phyloP scores from a whole-genome alignment of 192 early-diverging fungal species.

The Phlyctochytrium bullatum region DNA sequence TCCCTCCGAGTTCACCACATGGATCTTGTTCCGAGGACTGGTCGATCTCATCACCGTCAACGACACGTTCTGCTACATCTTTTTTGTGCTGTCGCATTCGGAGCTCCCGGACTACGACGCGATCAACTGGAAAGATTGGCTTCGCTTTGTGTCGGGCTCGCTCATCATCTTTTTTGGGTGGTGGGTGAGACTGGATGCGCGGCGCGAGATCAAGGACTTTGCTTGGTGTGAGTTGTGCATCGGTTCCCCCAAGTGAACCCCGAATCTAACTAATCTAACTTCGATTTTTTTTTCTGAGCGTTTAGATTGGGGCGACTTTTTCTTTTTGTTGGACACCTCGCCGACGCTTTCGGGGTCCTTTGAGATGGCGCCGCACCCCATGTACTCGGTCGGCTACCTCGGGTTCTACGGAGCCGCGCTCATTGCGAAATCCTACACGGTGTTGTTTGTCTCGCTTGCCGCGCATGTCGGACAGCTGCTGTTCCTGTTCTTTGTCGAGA shows the following conservation, averaged over 20 bases:
- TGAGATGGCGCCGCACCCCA: constrained; percentile 97
- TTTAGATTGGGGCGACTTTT: constrained; percentile 98
- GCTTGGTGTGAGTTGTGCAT: constrained; percentile 88
- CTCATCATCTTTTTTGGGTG: constrained; percentile 86
- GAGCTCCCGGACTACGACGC: constrained; percentile 50
- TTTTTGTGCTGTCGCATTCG: constrained; percentile 80
- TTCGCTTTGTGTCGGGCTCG: constrained; percentile 75
- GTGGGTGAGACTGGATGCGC: constrained; percentile 95
- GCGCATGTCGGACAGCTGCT: constrained; percentile 86
- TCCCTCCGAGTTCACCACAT: constrained; percentile 94
- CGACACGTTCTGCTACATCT: constrained; percentile 82
- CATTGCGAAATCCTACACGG: constrained; percentile 87
- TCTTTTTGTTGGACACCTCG: constrained; percentile 86
- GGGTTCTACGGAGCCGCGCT: constrained; percentile 94
- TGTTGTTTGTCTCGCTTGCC: constrained; percentile 83
- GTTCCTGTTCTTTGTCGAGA: constrained; percentile 90
- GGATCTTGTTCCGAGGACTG: constrained; percentile 91
- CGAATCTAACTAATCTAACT: constrained; percentile 7
- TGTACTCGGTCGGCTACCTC: constrained; percentile 97
- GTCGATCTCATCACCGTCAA: constrained; percentile 93
- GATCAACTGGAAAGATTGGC: constrained; percentile 39
- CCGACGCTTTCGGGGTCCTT: constrained; percentile 85
- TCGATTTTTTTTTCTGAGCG: too few relatives aligned
- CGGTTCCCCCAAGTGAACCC: neutral
- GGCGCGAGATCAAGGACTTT: constrained; percentile 94